Base-by-base conservation (phyloP, 2,329 filamentous ascomycete genomes). In the Sarocladium kiliense region DNA sequence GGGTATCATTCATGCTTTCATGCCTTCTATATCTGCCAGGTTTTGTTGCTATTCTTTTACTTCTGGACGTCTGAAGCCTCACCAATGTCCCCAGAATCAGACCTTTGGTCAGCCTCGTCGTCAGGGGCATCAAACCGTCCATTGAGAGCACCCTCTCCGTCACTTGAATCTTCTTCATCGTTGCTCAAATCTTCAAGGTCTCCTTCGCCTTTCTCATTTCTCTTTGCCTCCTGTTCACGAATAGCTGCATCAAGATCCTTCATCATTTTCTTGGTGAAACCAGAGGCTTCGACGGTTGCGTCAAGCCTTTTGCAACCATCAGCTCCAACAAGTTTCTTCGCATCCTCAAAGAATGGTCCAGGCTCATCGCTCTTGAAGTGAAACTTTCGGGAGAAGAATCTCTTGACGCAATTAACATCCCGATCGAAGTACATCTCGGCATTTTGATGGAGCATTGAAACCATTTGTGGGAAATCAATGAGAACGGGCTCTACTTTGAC, bases 401-500 rank as follows among this genome's bases (percentile, higher is more conserved):
- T 85, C 74, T 97, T 97, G 65, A 99, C 87, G 71, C 95, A 99
- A 59, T 89, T 85, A 14, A 99, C 92, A 64, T 99, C 94, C 60
- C 94, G 86, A 68, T 97, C 89, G 69, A 99, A 99, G 72, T 99
- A 97, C 82, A 92, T 95, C 67, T 96, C 88, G 18, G 94, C 95
- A 65, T 99, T 97, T 34, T 78, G 73, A 67, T 99, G 94, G 62
- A 96, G 91, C 68, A 96, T 91, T 1, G 93, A 97, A 2, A 99
- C 85, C 88, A 97, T 97, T 68, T 99, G 94, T 0, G 94, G 94
- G 66, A 99, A 99, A 74, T 99, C 95, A 64, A 99, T 99, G 45
- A 99, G 75, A 54, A 97, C 83, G 1, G 94, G 94, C 6, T 83
- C 84, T 25, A 96, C 75, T 16, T 62, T 65, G 54, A 88, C 61